Percentiles rank a stretch among this genome's conserved stretches.
Evolutionary conservation across 2,329 filamentous ascomycete genomes (phyloP).

Genomic region (Graphium sp.): DNA sequence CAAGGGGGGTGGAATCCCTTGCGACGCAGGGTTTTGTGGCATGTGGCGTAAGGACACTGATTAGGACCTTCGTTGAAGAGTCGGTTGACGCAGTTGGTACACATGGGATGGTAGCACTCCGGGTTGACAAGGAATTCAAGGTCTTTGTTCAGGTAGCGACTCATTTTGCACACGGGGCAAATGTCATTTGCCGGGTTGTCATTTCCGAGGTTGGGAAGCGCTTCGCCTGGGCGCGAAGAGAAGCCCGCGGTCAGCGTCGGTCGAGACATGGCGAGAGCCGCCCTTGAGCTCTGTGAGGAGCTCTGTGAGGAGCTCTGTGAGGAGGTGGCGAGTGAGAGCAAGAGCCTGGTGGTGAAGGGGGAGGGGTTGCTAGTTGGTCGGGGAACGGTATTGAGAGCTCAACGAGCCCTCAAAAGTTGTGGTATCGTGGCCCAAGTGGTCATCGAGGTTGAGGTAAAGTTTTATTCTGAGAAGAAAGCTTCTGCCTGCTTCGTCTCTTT

Average conservation of each 20-base stretch:
- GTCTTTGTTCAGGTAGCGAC: slow-evolving; percentile 83
- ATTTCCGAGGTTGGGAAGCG: slow-evolving; percentile 10
- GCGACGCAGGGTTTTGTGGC: slow-evolving; percentile 72
- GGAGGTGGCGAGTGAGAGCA: not conserved
- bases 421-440: too few relatives aligned
- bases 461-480: too few relatives aligned
- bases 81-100: slow-evolving; percentile 84
- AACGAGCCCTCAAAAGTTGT: too few relatives aligned
- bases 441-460: too few relatives aligned
- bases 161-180: slow-evolving; percentile 95
- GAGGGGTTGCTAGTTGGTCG: not conserved
- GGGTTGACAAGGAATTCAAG: slow-evolving; percentile 95
- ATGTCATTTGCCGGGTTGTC: slow-evolving; percentile 39
- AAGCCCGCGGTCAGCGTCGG: slow-evolving; percentile 6
- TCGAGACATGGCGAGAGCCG: slow-evolving; percentile 19
- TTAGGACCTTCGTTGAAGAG: slow-evolving; percentile 87
- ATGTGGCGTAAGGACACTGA: slow-evolving; percentile 81
- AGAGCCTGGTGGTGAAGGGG: not conserved
- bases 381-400: too few relatives aligned
- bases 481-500: too few relatives aligned
- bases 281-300: slow-evolving; percentile 2
- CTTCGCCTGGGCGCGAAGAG: not conserved
- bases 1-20: slow-evolving; percentile 74
- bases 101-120: slow-evolving; percentile 99
- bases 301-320: not conserved